Evolutionary conservation across 331 rosid genomes (phyloP).

Genomic region (Ulmus americana): DNA sequence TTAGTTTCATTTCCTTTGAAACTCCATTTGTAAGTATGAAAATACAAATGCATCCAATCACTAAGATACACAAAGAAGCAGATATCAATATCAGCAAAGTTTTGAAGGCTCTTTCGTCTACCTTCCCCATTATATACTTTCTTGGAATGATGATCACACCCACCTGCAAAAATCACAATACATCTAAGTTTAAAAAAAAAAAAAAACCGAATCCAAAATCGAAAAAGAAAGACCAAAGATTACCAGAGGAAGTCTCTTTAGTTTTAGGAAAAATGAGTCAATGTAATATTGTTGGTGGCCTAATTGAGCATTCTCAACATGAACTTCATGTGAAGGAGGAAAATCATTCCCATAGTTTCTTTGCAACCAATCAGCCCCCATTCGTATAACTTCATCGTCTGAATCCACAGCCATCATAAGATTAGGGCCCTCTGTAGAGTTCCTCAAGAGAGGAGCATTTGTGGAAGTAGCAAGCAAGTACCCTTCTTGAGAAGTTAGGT

Average conservation of each 20-base stretch:
- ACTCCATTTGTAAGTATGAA: slow-evolving; percentile 93
- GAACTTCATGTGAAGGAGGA: slow-evolving; percentile 73
- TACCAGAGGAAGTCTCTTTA: slow-evolving; percentile 97
- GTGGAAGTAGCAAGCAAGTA: slow-evolving; percentile 88
- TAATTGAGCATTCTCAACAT: slow-evolving; percentile 67
- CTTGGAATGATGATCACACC: slow-evolving; percentile 94
- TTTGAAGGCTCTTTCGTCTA: slow-evolving; percentile 88
- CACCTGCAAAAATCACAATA: slow-evolving; percentile 53
- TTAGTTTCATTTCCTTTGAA: slow-evolving; percentile 94
- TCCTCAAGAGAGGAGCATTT: slow-evolving; percentile 58
- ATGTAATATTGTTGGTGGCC: slow-evolving; percentile 70
- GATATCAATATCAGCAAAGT: slow-evolving; percentile 89
- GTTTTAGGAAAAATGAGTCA: slow-evolving; percentile 81
- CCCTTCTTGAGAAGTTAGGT: slow-evolving; percentile 84
- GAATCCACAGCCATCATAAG: slow-evolving; percentile 81
- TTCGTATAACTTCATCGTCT: slow-evolving; percentile 48
- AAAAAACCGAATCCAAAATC: not conserved
- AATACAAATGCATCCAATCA: slow-evolving; percentile 89
- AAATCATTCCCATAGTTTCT: slow-evolving; percentile 57
- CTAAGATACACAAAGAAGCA: slow-evolving; percentile 77
- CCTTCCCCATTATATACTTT: slow-evolving; percentile 92
- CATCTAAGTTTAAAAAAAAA: not conserved
- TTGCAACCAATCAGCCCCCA: slow-evolving; percentile 71
- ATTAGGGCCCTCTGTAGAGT: slow-evolving; percentile 51
- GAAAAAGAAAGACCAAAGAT: slow-evolving; percentile 15